Percentiles rank a stretch among this genome's conserved stretches.
Conservation (phyloP, 2,329 filamentous ascomycete species). For the Thermoascus crustaceus region DNA sequence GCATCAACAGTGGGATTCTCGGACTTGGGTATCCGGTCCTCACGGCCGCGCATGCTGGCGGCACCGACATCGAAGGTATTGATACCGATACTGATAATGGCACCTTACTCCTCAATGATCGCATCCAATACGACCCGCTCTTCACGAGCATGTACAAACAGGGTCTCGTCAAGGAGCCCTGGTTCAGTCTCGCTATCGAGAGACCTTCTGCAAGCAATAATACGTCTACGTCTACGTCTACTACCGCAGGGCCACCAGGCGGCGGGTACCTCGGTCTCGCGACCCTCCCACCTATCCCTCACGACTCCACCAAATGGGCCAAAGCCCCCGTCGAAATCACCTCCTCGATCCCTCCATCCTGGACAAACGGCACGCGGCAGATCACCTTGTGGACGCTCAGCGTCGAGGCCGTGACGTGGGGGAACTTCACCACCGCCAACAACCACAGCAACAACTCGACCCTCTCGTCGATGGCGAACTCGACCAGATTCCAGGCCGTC, state of each 20-base stretch:
- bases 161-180: slow-evolving; percentile 33
- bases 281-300: slow-evolving; percentile 40
- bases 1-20: slow-evolving; percentile 40
- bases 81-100: slow-evolving; percentile 12
- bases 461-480: too few relatives aligned
- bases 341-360: slow-evolving; percentile 15
- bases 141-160: slow-evolving; percentile 43
- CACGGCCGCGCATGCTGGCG: slow-evolving; percentile 32
- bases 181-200: slow-evolving; percentile 44
- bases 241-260: too few relatives aligned
- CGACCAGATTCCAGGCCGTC: slow-evolving; percentile 31
- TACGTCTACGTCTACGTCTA: too few relatives aligned
- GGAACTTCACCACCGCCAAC: slow-evolving; percentile 4
- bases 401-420: slow-evolving; percentile 23
- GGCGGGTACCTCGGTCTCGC: slow-evolving; percentile 44
- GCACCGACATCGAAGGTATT: too few relatives aligned
- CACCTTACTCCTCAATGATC: slow-evolving; percentile 15
- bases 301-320: slow-evolving; percentile 25
- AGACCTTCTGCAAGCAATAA: slow-evolving; percentile 19
- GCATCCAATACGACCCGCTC: slow-evolving; percentile 41
- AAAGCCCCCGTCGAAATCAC: slow-evolving; percentile 29
- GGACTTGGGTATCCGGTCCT: slow-evolving; percentile 45
- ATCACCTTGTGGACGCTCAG: slow-evolving; percentile 34
- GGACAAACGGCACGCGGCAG: slow-evolving; percentile 15
- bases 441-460: slow-evolving; percentile 15